Evolutionary conservation across 2,329 filamentous ascomycete genomes (phyloP).

Genomic region (Dactylellina cionopaga): DNA sequence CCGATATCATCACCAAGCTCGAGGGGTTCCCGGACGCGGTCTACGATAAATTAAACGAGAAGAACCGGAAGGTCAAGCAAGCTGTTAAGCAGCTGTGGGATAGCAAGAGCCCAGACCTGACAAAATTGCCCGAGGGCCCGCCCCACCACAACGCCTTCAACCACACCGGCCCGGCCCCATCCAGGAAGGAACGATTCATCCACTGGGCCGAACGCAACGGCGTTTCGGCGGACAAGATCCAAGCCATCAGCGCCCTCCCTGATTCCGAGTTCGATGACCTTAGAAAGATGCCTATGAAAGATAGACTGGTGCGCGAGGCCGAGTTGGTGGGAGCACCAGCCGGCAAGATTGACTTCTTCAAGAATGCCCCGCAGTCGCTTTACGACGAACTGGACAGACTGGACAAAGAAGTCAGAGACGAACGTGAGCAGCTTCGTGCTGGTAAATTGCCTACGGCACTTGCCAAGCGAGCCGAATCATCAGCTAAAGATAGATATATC

Average conservation of each 20-base stretch:
- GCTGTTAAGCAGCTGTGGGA: slow-evolving; percentile 62
- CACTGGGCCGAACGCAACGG: slow-evolving; percentile 12
- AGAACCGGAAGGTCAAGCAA: slow-evolving; percentile 62
- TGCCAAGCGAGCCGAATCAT: background rate
- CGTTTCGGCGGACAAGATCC: slow-evolving; percentile 11
- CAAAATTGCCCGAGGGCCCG: background rate
- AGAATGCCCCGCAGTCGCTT: slow-evolving; percentile 6
- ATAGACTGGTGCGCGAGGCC: slow-evolving; percentile 18
- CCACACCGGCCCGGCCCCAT: slow-evolving; percentile 2
- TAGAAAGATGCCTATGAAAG: slow-evolving; percentile 27
- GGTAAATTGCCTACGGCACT: slow-evolving; percentile 15
- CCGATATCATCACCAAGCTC: slow-evolving; percentile 14
- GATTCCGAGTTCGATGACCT: slow-evolving; percentile 23
- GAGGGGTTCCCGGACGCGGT: slow-evolving; percentile 8
- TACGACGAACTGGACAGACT: slow-evolving; percentile 31
- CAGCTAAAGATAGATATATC: slow-evolving; percentile 7
- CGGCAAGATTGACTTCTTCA: slow-evolving; percentile 26
- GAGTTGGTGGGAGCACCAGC: slow-evolving; percentile 13
- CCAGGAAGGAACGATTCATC: slow-evolving; percentile 20
- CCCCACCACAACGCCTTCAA: background rate
- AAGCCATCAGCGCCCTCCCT: slow-evolving; percentile 3
- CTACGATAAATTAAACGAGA: slow-evolving; percentile 55
- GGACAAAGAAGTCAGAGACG: slow-evolving; percentile 17
- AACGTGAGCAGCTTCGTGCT: slow-evolving; percentile 15
- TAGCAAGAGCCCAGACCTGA: slow-evolving; percentile 12